phyloP scores from a whole-genome alignment of 768 basidiomycete species.

The Boletus barrowsii region DNA sequence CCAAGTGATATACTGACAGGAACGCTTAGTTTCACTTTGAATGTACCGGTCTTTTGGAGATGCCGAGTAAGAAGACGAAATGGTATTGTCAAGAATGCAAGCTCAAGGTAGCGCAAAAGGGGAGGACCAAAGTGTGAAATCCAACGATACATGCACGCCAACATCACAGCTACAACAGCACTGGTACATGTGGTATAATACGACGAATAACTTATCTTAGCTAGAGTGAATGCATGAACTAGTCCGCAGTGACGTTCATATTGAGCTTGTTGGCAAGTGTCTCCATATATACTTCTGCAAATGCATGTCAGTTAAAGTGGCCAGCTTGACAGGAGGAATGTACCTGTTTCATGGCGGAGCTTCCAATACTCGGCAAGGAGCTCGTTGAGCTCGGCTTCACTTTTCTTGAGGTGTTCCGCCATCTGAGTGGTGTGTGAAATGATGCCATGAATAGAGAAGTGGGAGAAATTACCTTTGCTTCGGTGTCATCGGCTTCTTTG shows the following conservation, averaged over 20 bases:
- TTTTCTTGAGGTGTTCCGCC: slow-evolving; percentile 68
- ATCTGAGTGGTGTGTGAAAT: slow-evolving; percentile 47
- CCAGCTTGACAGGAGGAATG: background rate
- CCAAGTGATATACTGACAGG: background rate
- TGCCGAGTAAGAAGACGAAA: slow-evolving; percentile 52
- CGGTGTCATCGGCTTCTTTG: slow-evolving; percentile 63
- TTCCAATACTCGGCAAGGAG: slow-evolving; percentile 83
- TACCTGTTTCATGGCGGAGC: slow-evolving; percentile 74
- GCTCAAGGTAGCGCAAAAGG: slow-evolving; percentile 34
- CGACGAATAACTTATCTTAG: slow-evolving; percentile 15
- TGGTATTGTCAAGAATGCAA: slow-evolving; percentile 75
- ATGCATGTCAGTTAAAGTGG: slow-evolving; percentile 2
- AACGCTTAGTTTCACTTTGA: slow-evolving; percentile 62
- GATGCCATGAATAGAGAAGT: background rate
- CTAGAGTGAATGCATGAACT: background rate
- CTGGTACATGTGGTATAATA: slow-evolving; percentile 18
- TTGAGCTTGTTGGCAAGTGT: slow-evolving; percentile 79
- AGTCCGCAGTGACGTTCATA: slow-evolving; percentile 41
- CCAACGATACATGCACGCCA: background rate
- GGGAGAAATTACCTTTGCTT: slow-evolving; percentile 49
- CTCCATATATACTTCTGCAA: slow-evolving; percentile 80
- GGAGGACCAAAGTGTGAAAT: slow-evolving; percentile 29
- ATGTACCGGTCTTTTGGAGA: slow-evolving; percentile 58
- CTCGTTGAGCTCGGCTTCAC: slow-evolving; percentile 76
- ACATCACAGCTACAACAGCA: slow-evolving; percentile 1